These are phyloP conservation scores for Penicillium macrosclerotiorum DNA, from an alignment of 495 filamentous ascomycete species.

Conservation along the genomic window DNA sequence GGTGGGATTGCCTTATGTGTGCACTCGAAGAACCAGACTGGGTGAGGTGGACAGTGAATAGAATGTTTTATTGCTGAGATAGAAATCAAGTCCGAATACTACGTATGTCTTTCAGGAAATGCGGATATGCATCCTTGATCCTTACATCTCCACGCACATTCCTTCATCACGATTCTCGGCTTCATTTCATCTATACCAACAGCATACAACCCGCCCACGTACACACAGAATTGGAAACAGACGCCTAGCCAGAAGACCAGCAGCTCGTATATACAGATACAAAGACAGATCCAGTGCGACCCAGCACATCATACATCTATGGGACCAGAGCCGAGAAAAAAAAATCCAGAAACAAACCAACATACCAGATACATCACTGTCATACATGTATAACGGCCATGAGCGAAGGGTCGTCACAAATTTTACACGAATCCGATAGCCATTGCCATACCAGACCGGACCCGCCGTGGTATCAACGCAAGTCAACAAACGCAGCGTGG, in stretches of 20 bases:
- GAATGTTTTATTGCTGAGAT: background rate
- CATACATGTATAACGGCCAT: conserved; percentile 7
- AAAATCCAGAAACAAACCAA: conserved; percentile 5
- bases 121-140: too few relatives aligned
- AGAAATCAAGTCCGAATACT: too few relatives aligned
- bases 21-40: conserved; percentile 47
- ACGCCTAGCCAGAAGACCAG: background rate
- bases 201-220: background rate
- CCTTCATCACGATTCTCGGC: background rate
- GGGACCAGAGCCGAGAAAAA: conserved; percentile 5
- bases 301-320: conserved; percentile 2
- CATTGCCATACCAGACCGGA: conserved; percentile 27
- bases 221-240: background rate
- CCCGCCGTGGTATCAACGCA: conserved; percentile 31
- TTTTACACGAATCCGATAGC: conserved; percentile 18
- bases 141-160: background rate
- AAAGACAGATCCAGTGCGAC: conserved; percentile 4
- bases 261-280: conserved; percentile 23
- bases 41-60: too few relatives aligned
- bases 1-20: conserved; percentile 88
- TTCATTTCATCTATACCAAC: conserved; percentile 15
- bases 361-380: conserved; percentile 15
- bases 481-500: conserved; percentile 8
- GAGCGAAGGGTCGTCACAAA: conserved; percentile 17
- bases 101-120: too few relatives aligned